These are phyloP conservation scores for Zanthoxylum bungeanum DNA, from an alignment of 345 rosid genomes.

Conservation along the genomic window DNA sequence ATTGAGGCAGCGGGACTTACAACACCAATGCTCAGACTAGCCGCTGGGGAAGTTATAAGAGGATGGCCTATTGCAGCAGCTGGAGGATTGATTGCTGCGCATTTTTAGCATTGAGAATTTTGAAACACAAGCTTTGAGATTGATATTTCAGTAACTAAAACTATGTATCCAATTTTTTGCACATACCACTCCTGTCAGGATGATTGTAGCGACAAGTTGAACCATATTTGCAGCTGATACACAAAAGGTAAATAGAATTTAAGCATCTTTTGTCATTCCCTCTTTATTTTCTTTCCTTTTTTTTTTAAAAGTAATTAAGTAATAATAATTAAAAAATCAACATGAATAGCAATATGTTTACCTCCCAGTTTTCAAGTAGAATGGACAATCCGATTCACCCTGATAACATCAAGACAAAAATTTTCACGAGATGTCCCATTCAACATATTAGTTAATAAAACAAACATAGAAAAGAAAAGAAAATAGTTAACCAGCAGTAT, in stretches of 20 bases:
- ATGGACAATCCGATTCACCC: conserved; percentile 94
- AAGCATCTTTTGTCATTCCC: conserved; percentile 1
- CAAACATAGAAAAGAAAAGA: background rate
- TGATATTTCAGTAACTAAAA: conserved; percentile 3
- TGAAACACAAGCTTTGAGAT: background rate
- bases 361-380: conserved; percentile 96
- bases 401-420: conserved; percentile 28
- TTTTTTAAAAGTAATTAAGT: no score
- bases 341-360: conserved; percentile 23
- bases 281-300: background rate
- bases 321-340: background rate
- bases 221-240: conserved; percentile 87
- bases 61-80: conserved; percentile 55
- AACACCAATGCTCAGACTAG: conserved; percentile 48
- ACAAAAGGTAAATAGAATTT: conserved; percentile 13
- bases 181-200: conserved; percentile 84
- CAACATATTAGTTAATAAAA: background rate
- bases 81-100: conserved; percentile 63
- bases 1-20: conserved; percentile 58
- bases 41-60: conserved; percentile 39
- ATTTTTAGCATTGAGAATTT: conserved; percentile 19
- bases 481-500: background rate
- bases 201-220: conserved; percentile 92
- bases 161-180: background rate
- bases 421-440: background rate